Conservation (phyloP, 2,329 filamentous ascomycete species). For the Diaporthe nobilis region DNA sequence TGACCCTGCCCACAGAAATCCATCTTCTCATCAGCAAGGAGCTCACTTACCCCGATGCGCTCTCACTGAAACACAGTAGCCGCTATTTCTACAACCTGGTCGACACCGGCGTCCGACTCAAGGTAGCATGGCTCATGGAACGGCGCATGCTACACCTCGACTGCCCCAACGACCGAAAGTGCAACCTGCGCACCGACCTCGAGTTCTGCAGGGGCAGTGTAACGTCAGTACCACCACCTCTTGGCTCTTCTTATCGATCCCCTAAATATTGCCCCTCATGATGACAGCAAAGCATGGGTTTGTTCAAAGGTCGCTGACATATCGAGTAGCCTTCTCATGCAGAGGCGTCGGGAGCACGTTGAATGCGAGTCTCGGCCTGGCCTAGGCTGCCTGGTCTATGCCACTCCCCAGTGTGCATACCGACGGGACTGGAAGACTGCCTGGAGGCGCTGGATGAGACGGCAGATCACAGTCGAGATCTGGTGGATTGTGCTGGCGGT, state of each 20-base stretch:
- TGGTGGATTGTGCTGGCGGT: conserved; percentile 64
- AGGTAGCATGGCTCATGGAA: conserved; percentile 78
- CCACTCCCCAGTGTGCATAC: conserved; percentile 63
- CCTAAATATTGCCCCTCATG: background rate
- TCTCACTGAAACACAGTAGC: conserved; percentile 77
- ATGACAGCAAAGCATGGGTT: background rate
- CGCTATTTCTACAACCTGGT: conserved; percentile 75
- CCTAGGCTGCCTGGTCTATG: conserved; percentile 69
- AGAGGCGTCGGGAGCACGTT: conserved; percentile 69
- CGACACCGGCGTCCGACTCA: conserved; percentile 75
- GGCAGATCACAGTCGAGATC: conserved; percentile 60
- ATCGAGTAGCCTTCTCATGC: conserved; percentile 68
- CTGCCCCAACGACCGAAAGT: conserved; percentile 71
- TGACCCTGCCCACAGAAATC: conserved; percentile 75
- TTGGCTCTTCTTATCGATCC: background rate
- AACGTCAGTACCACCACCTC: conserved; percentile 57
- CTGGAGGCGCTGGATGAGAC: conserved; percentile 61
- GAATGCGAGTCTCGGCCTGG: conserved; percentile 72
- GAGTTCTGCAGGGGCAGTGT: conserved; percentile 73
- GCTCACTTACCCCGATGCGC: conserved; percentile 78
- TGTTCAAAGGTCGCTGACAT: background rate
- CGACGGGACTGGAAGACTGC: conserved; percentile 60
- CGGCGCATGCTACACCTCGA: conserved; percentile 74
- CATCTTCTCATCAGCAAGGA: conserved; percentile 72
- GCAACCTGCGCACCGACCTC: conserved; percentile 71